A percentile compares a stretch with the other conserved stretches of the same genome.
phyloP scores from a whole-genome alignment of 495 filamentous ascomycete species.

The Daldinia vernicosa region DNA sequence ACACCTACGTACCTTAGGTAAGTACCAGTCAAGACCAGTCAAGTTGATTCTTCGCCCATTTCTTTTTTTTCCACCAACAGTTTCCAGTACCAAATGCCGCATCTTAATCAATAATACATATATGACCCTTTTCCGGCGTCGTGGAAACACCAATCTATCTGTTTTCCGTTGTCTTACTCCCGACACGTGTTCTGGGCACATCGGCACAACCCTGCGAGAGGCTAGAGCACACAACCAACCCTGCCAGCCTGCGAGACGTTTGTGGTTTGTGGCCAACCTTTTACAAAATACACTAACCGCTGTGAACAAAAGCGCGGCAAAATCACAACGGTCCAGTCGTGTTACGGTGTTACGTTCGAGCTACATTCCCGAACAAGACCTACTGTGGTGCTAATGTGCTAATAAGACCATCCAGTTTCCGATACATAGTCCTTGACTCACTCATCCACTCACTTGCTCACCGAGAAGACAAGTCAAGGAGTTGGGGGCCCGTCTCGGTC shows the following conservation, averaged over 20 bases:
- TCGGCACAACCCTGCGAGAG: slow-evolving; percentile 8
- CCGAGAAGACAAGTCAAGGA: slow-evolving; percentile 25
- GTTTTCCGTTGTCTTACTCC: slow-evolving; percentile 24
- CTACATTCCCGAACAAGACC: slow-evolving; percentile 26
- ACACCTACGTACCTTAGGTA: slow-evolving; percentile 9
- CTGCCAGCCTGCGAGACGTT: slow-evolving; percentile 21
- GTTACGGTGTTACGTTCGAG: slow-evolving; percentile 30
- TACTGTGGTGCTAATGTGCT: slow-evolving; percentile 4
- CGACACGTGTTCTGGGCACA: slow-evolving; percentile 34
- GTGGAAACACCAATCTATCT: slow-evolving; percentile 21
- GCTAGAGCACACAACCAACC: too few species aligned
- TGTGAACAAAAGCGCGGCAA: slow-evolving; percentile 5
- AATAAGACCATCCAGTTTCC: slow-evolving; percentile 25
- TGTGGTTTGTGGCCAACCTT: slow-evolving; percentile 24
- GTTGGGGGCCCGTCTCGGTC: slow-evolving; percentile 36
- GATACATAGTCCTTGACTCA: slow-evolving; percentile 19
- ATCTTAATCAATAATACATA: slow-evolving; percentile 21
- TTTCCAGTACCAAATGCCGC: background rate
- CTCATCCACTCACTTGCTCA: slow-evolving; percentile 1
- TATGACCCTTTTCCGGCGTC: slow-evolving; percentile 22
- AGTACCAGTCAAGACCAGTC: background rate
- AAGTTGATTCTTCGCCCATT: background rate
- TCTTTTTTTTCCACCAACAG: slow-evolving; percentile 11
- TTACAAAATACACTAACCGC: background rate
- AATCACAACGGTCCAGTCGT: slow-evolving; percentile 30